Base-by-base conservation (phyloP, 257 asterid genomes). In the Penstemon newberryi region DNA sequence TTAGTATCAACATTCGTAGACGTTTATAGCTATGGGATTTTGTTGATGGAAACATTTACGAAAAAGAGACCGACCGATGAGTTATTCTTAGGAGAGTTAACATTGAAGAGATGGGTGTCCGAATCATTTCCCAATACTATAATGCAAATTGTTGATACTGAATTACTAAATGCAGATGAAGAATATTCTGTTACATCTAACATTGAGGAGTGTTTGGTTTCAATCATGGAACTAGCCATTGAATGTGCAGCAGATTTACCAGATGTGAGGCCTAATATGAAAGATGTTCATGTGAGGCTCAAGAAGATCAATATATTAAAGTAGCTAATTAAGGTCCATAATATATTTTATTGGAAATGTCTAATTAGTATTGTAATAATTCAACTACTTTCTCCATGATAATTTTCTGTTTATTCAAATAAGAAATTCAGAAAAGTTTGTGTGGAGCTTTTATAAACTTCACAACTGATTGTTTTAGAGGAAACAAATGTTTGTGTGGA, bases 21-120 rank as follows among this genome's bases (percentile, higher is more conserved):
- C 45, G 67, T 66, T 7, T 65, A 73, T 12, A 65, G 72, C 61
- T 73, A 40, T 3, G 77, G 77, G 49, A 59, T 73, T n/a, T 13
- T 73, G 42, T 38, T 73, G 56, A 73, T 73, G 77, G 77, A 73
- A 43, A 53, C 62, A 5, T 38, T 54, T 15, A 15, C 18, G 18
- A 15, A 15, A 15, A 15, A 15, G 18, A 15, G 18, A 15, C 18
- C 18, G 18, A 15, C 18, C 18, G 18, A 15, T 15, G 18, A 15
- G 18, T 15, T 15, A 15, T 15, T 15, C 18, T 15, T 15, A 47
- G 77, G 51, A 33, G 73, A 58, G 56, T 50, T 73, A 41, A 65
- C 57, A 40, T 39, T 73, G 56, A 73, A 58, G 61, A 33, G 12
- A 13, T 73, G 77, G 77, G 61, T 73, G 2, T 9, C 8, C 4